These are phyloP conservation scores for Zhuliangozyma blackwelliae DNA, from an alignment of 1,139 yeast genomes.

Conservation along the genomic window DNA sequence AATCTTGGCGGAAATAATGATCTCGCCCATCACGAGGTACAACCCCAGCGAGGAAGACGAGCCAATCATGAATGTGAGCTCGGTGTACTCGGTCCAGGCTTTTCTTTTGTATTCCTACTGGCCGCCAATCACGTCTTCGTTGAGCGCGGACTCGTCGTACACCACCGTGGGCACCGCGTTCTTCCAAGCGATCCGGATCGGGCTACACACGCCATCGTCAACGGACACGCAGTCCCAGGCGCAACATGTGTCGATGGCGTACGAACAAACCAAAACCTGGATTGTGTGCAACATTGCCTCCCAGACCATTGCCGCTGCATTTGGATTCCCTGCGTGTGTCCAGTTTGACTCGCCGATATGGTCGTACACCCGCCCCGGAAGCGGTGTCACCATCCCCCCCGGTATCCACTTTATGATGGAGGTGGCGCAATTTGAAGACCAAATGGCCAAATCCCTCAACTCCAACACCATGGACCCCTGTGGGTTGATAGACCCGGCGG, in stretches of 20 bases:
- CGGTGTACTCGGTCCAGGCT: slow-evolving; percentile 95
- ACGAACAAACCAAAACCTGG: slow-evolving; percentile 89
- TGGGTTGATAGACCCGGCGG: slow-evolving; percentile 63
- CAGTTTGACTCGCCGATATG: slow-evolving; percentile 75
- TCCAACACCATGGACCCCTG: slow-evolving; percentile 66
- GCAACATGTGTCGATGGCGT: slow-evolving; percentile 32
- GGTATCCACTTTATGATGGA: slow-evolving; percentile 71
- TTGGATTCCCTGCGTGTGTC: slow-evolving; percentile 92
- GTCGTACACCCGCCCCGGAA: slow-evolving; percentile 41
- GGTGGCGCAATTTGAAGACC: slow-evolving; percentile 82
- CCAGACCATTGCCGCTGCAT: slow-evolving; percentile 84
- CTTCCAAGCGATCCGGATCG: slow-evolving; percentile 87
- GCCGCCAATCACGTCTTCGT: slow-evolving; percentile 93
- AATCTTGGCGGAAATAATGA: slow-evolving; percentile 79
- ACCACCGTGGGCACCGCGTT: slow-evolving; percentile 89
- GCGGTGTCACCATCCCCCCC: slow-evolving; percentile 49
- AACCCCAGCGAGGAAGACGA: slow-evolving; percentile 71
- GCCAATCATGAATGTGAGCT: slow-evolving; percentile 80
- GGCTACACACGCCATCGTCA: slow-evolving; percentile 58
- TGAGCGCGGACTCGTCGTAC: slow-evolving; percentile 95
- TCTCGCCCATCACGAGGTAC: slow-evolving; percentile 83
- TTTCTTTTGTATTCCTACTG: slow-evolving; percentile 82
- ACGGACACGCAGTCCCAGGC: slow-evolving; percentile 4
- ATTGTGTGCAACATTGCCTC: slow-evolving; percentile 86
- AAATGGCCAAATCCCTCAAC: slow-evolving; percentile 72